Percentiles rank a stretch among this genome's conserved stretches.
Conservation (phyloP, 1,284 basidiomycete species). For the Puccinia horiana region DNA sequence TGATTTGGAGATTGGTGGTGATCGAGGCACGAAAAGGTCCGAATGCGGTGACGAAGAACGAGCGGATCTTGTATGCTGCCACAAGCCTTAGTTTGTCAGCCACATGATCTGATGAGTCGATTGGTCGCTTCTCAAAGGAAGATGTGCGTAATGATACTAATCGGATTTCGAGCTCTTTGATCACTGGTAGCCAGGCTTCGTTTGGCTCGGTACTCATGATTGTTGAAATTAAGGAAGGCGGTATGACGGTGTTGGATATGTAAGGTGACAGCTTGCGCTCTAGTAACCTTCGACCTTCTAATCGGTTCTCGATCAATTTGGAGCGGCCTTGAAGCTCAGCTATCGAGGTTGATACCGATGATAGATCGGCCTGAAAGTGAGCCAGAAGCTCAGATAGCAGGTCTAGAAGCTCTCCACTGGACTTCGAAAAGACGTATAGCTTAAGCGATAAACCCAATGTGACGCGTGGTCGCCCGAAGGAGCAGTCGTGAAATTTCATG, state of each 20-base stretch:
- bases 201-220: constrained; percentile 21
- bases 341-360: constrained; percentile 90
- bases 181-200: constrained; percentile 18
- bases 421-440: neutral
- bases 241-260: neutral
- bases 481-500: too few species aligned
- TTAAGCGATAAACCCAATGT: neutral
- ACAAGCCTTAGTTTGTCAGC: constrained; percentile 28
- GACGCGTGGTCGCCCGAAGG: neutral
- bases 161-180: constrained; percentile 13
- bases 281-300: constrained; percentile 77
- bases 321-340: constrained; percentile 85
- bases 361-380: constrained; percentile 90
- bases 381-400: constrained; percentile 56
- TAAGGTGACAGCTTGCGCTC: neutral
- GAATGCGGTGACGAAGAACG: constrained; percentile 79
- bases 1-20: constrained; percentile 86
- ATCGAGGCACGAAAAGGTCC: constrained; percentile 79
- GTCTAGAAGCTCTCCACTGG: constrained; percentile 19
- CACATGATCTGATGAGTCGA: neutral
- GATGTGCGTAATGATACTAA: constrained; percentile 36
- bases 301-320: constrained; percentile 79
- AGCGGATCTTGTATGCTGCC: constrained; percentile 71
- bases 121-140: constrained; percentile 23
- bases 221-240: constrained; percentile 21